A percentile compares a stretch with the other conserved stretches of the same genome.
phyloP scores from a whole-genome alignment of 2,329 filamentous ascomycete genomes.

The Mycosphaerella sp. region DNA sequence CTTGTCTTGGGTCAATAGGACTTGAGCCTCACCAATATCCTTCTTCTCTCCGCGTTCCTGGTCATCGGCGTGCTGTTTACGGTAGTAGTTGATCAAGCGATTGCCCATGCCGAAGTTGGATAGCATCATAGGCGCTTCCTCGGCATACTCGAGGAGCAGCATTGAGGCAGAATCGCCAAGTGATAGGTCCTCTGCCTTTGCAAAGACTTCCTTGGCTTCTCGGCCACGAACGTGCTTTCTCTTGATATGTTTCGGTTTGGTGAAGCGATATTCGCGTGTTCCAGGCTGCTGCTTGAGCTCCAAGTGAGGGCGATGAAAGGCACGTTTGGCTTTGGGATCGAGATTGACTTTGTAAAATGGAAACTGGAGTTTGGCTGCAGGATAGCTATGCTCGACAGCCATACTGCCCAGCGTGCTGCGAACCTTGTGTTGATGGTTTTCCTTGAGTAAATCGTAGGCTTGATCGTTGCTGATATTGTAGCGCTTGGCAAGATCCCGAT shows the following conservation, averaged over 20 bases:
- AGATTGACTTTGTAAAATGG: slow-evolving; percentile 92
- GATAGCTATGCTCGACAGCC: slow-evolving; percentile 89
- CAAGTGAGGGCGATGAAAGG: slow-evolving; percentile 77
- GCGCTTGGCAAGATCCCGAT: slow-evolving; percentile 66
- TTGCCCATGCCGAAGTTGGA: slow-evolving; percentile 98
- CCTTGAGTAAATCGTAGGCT: slow-evolving; percentile 90
- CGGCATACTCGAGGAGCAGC: slow-evolving; percentile 88
- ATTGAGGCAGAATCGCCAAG: slow-evolving; percentile 78
- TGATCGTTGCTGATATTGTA: slow-evolving; percentile 98
- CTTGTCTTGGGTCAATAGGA: slow-evolving; percentile 86
- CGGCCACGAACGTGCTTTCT: slow-evolving; percentile 77
- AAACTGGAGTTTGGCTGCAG: slow-evolving; percentile 84
- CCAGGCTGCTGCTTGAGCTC: slow-evolving; percentile 55
- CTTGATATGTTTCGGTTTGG: slow-evolving; percentile 66
- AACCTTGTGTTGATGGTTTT: slow-evolving; percentile 95
- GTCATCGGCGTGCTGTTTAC: slow-evolving; percentile 73
- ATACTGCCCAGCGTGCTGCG: slow-evolving; percentile 85
- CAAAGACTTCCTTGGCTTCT: slow-evolving; percentile 70
- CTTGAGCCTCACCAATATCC: slow-evolving; percentile 81
- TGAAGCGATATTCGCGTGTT: slow-evolving; percentile 60
- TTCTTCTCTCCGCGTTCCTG: slow-evolving; percentile 62
- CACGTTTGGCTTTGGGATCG: slow-evolving; percentile 62
- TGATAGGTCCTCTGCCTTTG: slow-evolving; percentile 72
- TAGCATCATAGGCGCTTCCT: slow-evolving; percentile 83
- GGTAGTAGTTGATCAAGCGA: slow-evolving; percentile 93